Percentiles rank a stretch among this genome's conserved stretches.
These are phyloP conservation scores for Cadophora sp. DNA, from an alignment of 2,329 filamentous ascomycete genomes.

Conservation along the genomic window DNA sequence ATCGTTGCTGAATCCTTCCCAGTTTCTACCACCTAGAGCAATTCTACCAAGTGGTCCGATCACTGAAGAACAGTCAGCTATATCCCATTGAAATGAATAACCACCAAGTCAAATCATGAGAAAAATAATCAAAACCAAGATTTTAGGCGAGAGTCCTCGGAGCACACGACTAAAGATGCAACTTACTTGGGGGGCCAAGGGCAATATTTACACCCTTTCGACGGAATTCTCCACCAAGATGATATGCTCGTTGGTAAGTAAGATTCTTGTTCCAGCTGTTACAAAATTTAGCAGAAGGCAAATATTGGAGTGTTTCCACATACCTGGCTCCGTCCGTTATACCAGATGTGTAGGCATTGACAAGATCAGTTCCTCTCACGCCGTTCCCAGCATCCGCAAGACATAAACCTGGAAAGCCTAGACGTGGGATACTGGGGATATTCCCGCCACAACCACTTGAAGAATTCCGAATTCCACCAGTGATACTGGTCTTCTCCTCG, in stretches of 20 bases:
- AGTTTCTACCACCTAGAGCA: constrained; percentile 71
- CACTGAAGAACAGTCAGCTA: constrained; percentile 9
- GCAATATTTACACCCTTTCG: constrained; percentile 77
- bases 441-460: constrained; percentile 39
- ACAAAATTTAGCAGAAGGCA: constrained; percentile 45
- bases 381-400: constrained; percentile 74
- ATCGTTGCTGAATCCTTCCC: constrained; percentile 57
- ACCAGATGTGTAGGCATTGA: constrained; percentile 36
- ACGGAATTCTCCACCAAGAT: constrained; percentile 74
- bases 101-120: neutral
- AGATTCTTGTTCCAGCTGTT: constrained; percentile 63
- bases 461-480: constrained; percentile 60
- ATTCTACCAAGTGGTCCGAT: constrained; percentile 74
- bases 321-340: constrained; percentile 28
- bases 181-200: constrained; percentile 55
- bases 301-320: neutral
- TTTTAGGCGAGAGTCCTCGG: neutral
- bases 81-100: neutral
- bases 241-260: constrained; percentile 69
- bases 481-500: constrained; percentile 43
- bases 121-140: too few relatives aligned
- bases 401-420: constrained; percentile 66
- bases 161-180: neutral
- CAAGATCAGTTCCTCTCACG: constrained; percentile 65
- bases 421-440: constrained; percentile 57